Base-by-base conservation (phyloP, 768 basidiomycete species). In the Saitozyma sp. region DNA sequence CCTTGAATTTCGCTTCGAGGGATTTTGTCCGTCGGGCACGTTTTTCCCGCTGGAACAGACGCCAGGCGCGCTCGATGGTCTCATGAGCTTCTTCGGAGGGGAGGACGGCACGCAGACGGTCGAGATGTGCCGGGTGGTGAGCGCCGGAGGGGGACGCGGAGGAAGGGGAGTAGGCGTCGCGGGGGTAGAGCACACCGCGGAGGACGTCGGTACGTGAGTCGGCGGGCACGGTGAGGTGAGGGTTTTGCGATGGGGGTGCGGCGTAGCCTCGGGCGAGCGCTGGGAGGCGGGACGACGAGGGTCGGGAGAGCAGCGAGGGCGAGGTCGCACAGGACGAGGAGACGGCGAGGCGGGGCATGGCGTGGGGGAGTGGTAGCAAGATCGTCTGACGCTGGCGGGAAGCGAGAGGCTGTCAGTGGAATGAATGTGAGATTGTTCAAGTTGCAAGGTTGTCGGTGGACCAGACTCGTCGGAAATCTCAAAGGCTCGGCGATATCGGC, bases 51-150 rank as follows among this genome's bases (percentile, higher is more conserved):
- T 85, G 84, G 80, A 91, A 87, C 10, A 97, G 84, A 56, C 87
- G 82, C 89, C 90, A 97, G 4, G 93, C 93, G 40, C 93, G 86
- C 67, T 91, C 88, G 57, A 96, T 92, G 2, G 92, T 96, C 65
- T 92, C 85, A 81, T 96, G 91, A 0, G 90, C 92, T 78, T 95
- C 92, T 6, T 84, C 85, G 3, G 90, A 91, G 11, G 91, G 91
- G 56, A 96, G 88, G n/a, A 90, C 90, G 58, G 84, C 84, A 67
- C 89, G 87, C 14, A 97, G 81, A 9, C 90, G 87, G 54, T 83
- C 85, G 42, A 84, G 85, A 38, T 91, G 88, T 77, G 92, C 87
- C 48, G 87, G 87, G 61, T 91, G 86, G 88, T 92, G 91, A 59
- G 88, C 85, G 10, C 92, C 92, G 3, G 86, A 88, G 3, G 92